A percentile compares a stretch with the other conserved stretches of the same genome.
phyloP scores from a whole-genome alignment of 2,329 filamentous ascomycete genomes.

The Arthrobotrys megalospora region DNA sequence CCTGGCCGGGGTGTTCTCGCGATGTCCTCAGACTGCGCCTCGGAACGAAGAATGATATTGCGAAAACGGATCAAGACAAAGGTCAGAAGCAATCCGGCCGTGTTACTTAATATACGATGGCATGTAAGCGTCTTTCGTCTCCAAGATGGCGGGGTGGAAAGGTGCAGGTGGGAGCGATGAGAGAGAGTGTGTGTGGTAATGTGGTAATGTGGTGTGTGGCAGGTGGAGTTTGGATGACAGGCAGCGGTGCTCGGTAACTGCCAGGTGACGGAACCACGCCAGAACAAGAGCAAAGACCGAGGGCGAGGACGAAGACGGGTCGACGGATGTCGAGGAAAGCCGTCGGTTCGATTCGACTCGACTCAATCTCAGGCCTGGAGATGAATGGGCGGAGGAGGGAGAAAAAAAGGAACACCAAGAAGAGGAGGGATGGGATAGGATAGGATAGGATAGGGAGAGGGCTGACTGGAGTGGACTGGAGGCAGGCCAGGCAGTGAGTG shows the following conservation, averaged over 20 bases:
- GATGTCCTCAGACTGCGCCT: conserved; percentile 24
- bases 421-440: not conserved
- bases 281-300: conserved; percentile 27
- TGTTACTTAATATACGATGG: conserved; percentile 53
- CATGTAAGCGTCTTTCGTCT: conserved; percentile 43
- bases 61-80: conserved; percentile 25
- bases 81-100: conserved; percentile 32
- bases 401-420: not conserved
- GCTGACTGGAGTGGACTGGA: conserved; percentile 25
- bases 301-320: conserved; percentile 15
- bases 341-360: conserved; percentile 33
- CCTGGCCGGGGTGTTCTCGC: conserved; percentile 15
- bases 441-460: conserved; percentile 18
- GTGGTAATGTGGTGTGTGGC: conserved; percentile 30
- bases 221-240: conserved; percentile 53
- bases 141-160: conserved; percentile 36
- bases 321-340: conserved; percentile 25
- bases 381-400: not conserved
- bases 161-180: conserved; percentile 14
- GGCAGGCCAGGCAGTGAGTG: conserved; percentile 3
- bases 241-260: conserved; percentile 22
- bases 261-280: conserved; percentile 43
- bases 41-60: conserved; percentile 42
- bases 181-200: not conserved
- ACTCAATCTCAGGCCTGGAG: conserved; percentile 18